Percentiles rank a stretch among this genome's conserved stretches.
Conservation (phyloP, 371 early-diverging fungal genomes). For the Aphelidium insulamus region DNA sequence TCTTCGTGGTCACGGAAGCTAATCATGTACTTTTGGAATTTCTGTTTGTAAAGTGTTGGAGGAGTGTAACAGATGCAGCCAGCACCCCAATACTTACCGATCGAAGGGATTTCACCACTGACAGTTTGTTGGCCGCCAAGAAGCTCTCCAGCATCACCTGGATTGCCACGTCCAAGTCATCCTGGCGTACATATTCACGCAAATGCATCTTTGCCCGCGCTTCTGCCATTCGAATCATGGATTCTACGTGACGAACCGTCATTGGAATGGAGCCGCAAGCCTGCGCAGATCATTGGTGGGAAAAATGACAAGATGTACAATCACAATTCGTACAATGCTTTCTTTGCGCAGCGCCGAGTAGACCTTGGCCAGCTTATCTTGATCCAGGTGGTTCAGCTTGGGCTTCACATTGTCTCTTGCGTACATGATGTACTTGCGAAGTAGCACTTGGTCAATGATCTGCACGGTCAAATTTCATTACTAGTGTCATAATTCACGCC, state of each 20-base stretch:
- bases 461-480: slow-evolving; percentile 2
- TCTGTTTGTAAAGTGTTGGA: slow-evolving; percentile 9
- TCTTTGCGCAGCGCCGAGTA: slow-evolving; percentile 89
- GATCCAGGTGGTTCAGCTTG: slow-evolving; percentile 62
- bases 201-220: slow-evolving; percentile 96
- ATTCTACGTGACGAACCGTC: slow-evolving; percentile 97
- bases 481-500: slow-evolving; percentile 2
- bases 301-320: not conserved
- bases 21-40: slow-evolving; percentile 66
- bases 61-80: not conserved
- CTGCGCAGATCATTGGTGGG: slow-evolving; percentile 4
- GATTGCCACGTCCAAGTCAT: slow-evolving; percentile 94
- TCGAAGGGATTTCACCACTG: slow-evolving; percentile 62
- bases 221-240: slow-evolving; percentile 93
- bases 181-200: slow-evolving; percentile 68
- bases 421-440: slow-evolving; percentile 95
- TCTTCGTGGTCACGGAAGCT: slow-evolving; percentile 54
- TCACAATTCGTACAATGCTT: slow-evolving; percentile 15
- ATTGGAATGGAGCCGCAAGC: slow-evolving; percentile 80
- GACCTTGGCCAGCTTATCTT: slow-evolving; percentile 58
- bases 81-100: slow-evolving; percentile 12
- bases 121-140: slow-evolving; percentile 88
- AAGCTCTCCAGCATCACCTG: slow-evolving; percentile 82
- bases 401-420: slow-evolving; percentile 77
- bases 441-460: slow-evolving; percentile 61